A percentile compares a stretch with the other conserved stretches of the same genome.
These are phyloP conservation scores for Suillus subalutaceus DNA, from an alignment of 768 basidiomycete species.

Conservation along the genomic window DNA sequence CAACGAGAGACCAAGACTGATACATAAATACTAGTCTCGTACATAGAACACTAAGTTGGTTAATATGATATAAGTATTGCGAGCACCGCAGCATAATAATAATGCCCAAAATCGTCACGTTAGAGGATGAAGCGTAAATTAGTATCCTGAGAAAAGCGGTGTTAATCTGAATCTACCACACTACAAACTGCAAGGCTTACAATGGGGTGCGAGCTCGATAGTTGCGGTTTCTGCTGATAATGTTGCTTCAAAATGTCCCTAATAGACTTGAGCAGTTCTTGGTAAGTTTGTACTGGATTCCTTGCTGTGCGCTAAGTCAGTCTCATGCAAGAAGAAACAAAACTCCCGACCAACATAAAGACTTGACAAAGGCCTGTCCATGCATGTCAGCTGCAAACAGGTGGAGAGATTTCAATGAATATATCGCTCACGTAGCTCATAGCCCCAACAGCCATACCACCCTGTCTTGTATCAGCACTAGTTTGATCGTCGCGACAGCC, in stretches of 20 bases:
- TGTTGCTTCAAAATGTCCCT: conserved; percentile 61
- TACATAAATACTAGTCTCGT: background rate
- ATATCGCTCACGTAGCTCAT: conserved; percentile 71
- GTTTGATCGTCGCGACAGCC: conserved; percentile 73
- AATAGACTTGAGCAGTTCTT: conserved; percentile 58
- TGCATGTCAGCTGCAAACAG: too few relatives aligned
- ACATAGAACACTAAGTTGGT: background rate
- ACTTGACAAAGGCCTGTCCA: conserved; percentile 61
- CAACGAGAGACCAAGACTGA: background rate
- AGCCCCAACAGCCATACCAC: conserved; percentile 70
- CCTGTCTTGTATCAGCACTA: conserved; percentile 69
- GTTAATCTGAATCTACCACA: background rate
- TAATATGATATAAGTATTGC: background rate
- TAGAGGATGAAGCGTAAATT: conserved; percentile 33
- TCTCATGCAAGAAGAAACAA: background rate
- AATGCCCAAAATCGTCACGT: conserved; percentile 2
- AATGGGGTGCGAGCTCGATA: conserved; percentile 74
- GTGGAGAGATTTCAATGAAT: background rate
- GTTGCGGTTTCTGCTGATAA: conserved; percentile 72
- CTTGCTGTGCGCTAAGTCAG: conserved; percentile 29
- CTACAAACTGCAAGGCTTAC: conserved; percentile 34
- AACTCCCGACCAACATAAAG: conserved; percentile 41
- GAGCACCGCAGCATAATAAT: background rate
- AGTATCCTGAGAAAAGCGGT: conserved; percentile 25
- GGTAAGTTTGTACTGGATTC: conserved; percentile 65